A percentile compares a stretch with the other conserved stretches of the same genome.
Evolutionary conservation across 805 yeast species (phyloP).

Genomic region (Saccharomycopsis guyanensis): DNA sequence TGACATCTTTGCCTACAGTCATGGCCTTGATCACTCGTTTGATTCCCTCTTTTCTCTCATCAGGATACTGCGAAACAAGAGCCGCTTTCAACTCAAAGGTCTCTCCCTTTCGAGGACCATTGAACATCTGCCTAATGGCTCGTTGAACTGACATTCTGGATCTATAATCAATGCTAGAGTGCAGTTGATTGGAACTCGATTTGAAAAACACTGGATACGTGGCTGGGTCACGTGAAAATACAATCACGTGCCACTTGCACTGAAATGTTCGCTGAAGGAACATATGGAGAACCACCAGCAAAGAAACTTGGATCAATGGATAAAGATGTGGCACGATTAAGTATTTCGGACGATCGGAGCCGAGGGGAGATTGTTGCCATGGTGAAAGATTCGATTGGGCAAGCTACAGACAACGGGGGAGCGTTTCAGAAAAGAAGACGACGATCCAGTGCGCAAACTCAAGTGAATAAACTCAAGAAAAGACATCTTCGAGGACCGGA

Average conservation of each 20-base stretch:
- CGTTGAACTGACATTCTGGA: constrained; percentile 36
- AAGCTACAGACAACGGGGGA: background rate
- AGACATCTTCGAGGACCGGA: background rate
- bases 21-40: constrained; percentile 95
- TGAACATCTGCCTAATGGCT: constrained; percentile 48
- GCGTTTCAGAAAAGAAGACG: constrained; percentile 20
- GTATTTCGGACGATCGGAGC: constrained; percentile 24
- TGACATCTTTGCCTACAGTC: constrained; percentile 97
- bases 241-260: too few species aligned
- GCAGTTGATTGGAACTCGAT: too few species aligned
- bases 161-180: too few species aligned
- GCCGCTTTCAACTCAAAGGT: constrained; percentile 88
- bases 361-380: constrained; percentile 12
- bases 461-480: constrained; percentile 4
- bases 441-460: constrained; percentile 25
- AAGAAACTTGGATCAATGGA: too few species aligned
- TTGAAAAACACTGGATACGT: too few species aligned
- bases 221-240: too few species aligned
- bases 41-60: constrained; percentile 92
- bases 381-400: constrained; percentile 11
- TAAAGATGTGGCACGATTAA: constrained; percentile 27
- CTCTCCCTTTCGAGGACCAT: constrained; percentile 57
- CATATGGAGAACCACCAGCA: too few species aligned
- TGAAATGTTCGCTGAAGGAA: too few species aligned
- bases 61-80: constrained; percentile 88